phyloP scores from a whole-genome alignment of 1,284 basidiomycete species.

The Ustilago hordei region DNA sequence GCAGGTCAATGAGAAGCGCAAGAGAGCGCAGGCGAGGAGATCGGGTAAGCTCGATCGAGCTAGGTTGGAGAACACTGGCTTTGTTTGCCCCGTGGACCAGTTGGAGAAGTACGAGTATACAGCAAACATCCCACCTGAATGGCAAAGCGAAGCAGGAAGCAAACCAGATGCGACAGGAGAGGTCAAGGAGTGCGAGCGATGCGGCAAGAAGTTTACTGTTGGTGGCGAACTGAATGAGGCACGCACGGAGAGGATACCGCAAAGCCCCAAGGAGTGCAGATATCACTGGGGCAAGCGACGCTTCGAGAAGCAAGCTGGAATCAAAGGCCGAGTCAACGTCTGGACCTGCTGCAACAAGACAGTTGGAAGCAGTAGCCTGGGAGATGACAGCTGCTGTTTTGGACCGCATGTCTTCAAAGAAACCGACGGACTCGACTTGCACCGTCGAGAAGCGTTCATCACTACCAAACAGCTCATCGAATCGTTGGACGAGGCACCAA shows the following conservation, averaged over 20 bases:
- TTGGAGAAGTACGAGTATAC: constrained; percentile 55
- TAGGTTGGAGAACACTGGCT: constrained; percentile 46
- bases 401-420: constrained; percentile 68
- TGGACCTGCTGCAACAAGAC: constrained; percentile 64
- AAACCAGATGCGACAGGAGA: constrained; percentile 53
- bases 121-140: constrained; percentile 42
- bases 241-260: constrained; percentile 28
- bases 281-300: constrained; percentile 62
- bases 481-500: constrained; percentile 10
- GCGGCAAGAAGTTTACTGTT: constrained; percentile 56
- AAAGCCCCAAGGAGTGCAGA: constrained; percentile 52
- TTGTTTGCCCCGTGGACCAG: constrained; percentile 53
- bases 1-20: constrained; percentile 54
- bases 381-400: constrained; percentile 56
- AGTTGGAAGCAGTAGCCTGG: constrained; percentile 50
- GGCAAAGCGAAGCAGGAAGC: constrained; percentile 45
- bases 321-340: constrained; percentile 39
- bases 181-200: constrained; percentile 58
- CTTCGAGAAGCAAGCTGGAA: constrained; percentile 40
- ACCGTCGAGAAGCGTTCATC: constrained; percentile 59
- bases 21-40: constrained; percentile 15
- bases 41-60: constrained; percentile 40
- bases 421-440: constrained; percentile 50
- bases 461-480: constrained; percentile 39
- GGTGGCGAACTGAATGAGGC: constrained; percentile 45